phyloP scores from a whole-genome alignment of 371 early-diverging fungal genomes.

The Smittium culicis region DNA sequence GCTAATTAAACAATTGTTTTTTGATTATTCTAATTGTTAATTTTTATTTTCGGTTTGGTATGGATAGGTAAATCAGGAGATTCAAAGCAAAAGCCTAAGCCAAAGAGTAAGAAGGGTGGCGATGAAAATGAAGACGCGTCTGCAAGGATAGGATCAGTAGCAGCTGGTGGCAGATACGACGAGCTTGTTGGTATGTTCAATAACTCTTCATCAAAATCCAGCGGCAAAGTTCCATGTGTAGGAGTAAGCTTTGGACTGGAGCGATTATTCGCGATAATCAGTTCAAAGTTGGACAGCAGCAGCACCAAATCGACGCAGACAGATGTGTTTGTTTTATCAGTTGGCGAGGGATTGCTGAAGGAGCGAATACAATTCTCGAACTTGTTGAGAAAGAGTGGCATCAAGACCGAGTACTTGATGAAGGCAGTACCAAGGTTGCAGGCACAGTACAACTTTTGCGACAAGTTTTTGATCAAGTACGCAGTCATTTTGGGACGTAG shows the following conservation, averaged over 20 bases:
- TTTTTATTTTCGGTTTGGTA: too few species aligned
- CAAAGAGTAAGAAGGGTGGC: slow-evolving; percentile 13
- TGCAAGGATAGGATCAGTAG: slow-evolving; percentile 92
- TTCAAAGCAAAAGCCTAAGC: slow-evolving; percentile 3
- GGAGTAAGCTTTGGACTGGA: slow-evolving; percentile 97
- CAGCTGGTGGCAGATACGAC: slow-evolving; percentile 99
- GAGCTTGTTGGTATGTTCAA: slow-evolving; percentile 90
- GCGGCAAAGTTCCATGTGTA: slow-evolving; percentile 83
- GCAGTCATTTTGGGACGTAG: slow-evolving; percentile 79
- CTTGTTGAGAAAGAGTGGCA: slow-evolving; percentile 78
- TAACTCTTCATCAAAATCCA: slow-evolving; percentile 16
- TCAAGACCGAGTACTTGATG: slow-evolving; percentile 82
- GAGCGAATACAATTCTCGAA: slow-evolving; percentile 79
- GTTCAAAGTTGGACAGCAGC: slow-evolving; percentile 38
- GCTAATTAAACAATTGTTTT: too few species aligned
- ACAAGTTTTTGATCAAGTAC: slow-evolving; percentile 74
- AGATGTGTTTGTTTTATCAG: slow-evolving; percentile 81
- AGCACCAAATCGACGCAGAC: slow-evolving; percentile 64
- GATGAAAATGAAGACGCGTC: slow-evolving; percentile 45
- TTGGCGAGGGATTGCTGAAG: slow-evolving; percentile 74
- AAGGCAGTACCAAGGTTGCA: slow-evolving; percentile 80
- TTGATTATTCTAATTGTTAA: too few species aligned
- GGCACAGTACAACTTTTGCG: slow-evolving; percentile 64
- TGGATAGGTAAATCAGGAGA: too few species aligned
- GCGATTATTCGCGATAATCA: slow-evolving; percentile 83